Evolutionary conservation across 2,329 filamentous ascomycete species (phyloP).

Genomic region (Chrysoporthe deuterocubensis): DNA sequence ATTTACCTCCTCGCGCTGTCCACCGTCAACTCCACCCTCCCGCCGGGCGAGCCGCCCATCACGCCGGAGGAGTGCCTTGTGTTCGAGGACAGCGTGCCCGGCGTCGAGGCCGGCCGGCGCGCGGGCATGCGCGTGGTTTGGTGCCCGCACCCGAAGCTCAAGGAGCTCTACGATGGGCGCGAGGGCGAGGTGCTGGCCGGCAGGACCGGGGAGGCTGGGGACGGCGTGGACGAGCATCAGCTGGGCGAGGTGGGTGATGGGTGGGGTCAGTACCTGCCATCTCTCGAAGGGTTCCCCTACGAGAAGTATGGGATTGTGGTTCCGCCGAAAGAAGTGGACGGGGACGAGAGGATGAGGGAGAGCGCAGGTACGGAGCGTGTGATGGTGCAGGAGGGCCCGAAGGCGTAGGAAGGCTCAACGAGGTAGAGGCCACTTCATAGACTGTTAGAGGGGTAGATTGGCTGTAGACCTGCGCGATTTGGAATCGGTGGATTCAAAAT

Average conservation of each 20-base stretch:
- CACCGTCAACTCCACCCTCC: conserved; percentile 78
- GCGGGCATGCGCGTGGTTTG: conserved; percentile 95
- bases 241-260: conserved; percentile 63
- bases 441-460: background rate
- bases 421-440: background rate
- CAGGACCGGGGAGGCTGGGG: conserved; percentile 69
- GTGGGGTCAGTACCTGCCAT: conserved; percentile 60
- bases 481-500: background rate
- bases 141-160: conserved; percentile 82
- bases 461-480: background rate
- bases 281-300: conserved; percentile 60
- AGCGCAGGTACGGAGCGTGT: conserved; percentile 31
- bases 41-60: conserved; percentile 66
- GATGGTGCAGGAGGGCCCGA: conserved; percentile 25
- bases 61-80: conserved; percentile 87
- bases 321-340: conserved; percentile 47
- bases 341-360: conserved; percentile 48
- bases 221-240: conserved; percentile 55
- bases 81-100: conserved; percentile 93
- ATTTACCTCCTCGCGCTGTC: conserved; percentile 88
- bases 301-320: conserved; percentile 62
- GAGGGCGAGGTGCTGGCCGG: conserved; percentile 86
- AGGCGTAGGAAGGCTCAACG: background rate
- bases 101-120: conserved; percentile 85
- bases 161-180: conserved; percentile 74